These are phyloP conservation scores for Lentithecium fluviatile DNA, from an alignment of 495 filamentous ascomycete genomes.

Conservation along the genomic window DNA sequence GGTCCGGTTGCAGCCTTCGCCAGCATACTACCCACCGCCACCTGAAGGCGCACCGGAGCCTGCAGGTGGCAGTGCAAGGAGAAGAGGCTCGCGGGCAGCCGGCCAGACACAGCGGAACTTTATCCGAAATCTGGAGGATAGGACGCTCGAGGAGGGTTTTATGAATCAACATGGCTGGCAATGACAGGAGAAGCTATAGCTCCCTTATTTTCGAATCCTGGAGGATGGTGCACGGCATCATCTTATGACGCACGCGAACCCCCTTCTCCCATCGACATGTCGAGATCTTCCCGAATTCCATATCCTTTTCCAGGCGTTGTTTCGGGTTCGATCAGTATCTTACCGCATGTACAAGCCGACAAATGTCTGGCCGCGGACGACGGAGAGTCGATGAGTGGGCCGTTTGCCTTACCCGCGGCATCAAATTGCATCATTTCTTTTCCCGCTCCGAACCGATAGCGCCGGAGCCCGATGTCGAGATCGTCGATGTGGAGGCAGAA, in stretches of 20 bases:
- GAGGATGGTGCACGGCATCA: neutral
- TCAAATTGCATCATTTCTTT: slow-evolving; percentile 1
- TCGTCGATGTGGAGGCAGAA: neutral
- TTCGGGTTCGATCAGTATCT: too few species aligned
- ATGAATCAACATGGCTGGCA: slow-evolving; percentile 64
- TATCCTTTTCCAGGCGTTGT: too few species aligned
- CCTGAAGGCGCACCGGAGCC: slow-evolving; percentile 75
- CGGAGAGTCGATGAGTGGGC: too few species aligned
- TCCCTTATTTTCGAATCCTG: neutral
- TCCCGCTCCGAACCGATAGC: neutral
- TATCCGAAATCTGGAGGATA: slow-evolving; percentile 88
- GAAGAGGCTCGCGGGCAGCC: slow-evolving; percentile 73
- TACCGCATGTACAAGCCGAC: too few species aligned
- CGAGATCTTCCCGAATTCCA: too few species aligned
- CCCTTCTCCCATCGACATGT: too few species aligned
- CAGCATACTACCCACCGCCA: slow-evolving; percentile 97
- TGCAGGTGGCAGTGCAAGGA: slow-evolving; percentile 56
- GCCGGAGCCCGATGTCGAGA: neutral
- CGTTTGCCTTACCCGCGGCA: neutral
- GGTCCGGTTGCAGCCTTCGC: slow-evolving; percentile 91
- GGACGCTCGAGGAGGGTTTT: slow-evolving; percentile 85
- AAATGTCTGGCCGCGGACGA: too few species aligned
- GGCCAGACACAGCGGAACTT: slow-evolving; percentile 73
- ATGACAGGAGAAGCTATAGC: slow-evolving; percentile 39
- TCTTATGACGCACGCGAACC: too few species aligned